Conservation (phyloP, 2,329 filamentous ascomycete species). For the Dothistroma septosporum region DNA sequence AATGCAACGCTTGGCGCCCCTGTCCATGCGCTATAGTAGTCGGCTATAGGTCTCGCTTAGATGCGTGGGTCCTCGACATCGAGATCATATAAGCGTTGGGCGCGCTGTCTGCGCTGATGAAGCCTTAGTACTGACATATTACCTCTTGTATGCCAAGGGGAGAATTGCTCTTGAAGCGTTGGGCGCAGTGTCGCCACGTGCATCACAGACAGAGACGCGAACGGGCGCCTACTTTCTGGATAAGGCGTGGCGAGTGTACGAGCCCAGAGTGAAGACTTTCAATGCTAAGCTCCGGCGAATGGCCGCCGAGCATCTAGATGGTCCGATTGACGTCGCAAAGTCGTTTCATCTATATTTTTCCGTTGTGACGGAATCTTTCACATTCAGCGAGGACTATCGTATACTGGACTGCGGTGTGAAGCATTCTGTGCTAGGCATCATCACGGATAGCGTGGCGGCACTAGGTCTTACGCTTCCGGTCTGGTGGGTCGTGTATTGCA, state of each 20-base stretch:
- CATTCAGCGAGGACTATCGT: slow-evolving; percentile 23
- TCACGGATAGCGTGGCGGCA: slow-evolving; percentile 33
- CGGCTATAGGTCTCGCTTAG: neutral
- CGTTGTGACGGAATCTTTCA: slow-evolving; percentile 43
- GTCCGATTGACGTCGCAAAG: slow-evolving; percentile 37
- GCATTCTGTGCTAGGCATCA: slow-evolving; percentile 34
- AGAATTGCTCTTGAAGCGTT: neutral
- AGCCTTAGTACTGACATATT: neutral
- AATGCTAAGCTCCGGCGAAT: slow-evolving; percentile 33
- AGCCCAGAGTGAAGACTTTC: slow-evolving; percentile 35
- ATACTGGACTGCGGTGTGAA: slow-evolving; percentile 25
- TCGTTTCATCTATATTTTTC: slow-evolving; percentile 43
- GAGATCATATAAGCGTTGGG: neutral
- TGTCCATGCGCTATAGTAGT: neutral
- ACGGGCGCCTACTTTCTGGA: slow-evolving; percentile 42
- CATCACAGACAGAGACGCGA: slow-evolving; percentile 39
- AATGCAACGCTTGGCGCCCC: neutral
- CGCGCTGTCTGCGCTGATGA: neutral
- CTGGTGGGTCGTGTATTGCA: neutral
- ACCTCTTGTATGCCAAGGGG: neutral
- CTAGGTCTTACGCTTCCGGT: slow-evolving; percentile 5
- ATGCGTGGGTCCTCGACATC: neutral
- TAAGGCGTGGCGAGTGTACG: slow-evolving; percentile 40
- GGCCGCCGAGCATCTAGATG: slow-evolving; percentile 24
- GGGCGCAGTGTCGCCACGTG: slow-evolving; percentile 14